A percentile compares a stretch with the other conserved stretches of the same genome.
Conservation (phyloP, 2,329 filamentous ascomycete species). For the Colletotrichum limetticola region DNA sequence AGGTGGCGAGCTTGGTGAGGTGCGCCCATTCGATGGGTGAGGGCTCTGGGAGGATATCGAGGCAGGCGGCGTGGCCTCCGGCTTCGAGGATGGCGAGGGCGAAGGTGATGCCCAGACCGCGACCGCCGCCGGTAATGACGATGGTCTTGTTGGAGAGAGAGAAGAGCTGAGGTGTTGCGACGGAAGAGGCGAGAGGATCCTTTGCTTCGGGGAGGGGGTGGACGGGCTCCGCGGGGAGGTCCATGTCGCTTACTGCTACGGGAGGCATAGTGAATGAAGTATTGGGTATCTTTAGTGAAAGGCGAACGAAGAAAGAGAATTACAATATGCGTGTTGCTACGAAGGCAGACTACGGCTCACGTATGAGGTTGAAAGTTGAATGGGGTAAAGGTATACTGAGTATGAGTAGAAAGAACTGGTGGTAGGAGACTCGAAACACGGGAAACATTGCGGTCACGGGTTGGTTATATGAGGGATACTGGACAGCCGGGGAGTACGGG, state of each 20-base stretch:
- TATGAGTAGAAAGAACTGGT: background rate
- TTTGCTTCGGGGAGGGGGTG: conserved; percentile 42
- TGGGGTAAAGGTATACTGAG: background rate
- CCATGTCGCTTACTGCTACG: conserved; percentile 43
- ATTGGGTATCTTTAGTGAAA: conserved; percentile 4
- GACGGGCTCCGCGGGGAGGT: conserved; percentile 40
- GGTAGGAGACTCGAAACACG: background rate
- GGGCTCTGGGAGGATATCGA: conserved; percentile 55
- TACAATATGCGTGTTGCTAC: background rate
- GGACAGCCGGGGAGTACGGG: background rate
- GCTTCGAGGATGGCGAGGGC: conserved; percentile 60
- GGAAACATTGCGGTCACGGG: conserved; percentile 10
- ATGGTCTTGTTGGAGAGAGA: conserved; percentile 56
- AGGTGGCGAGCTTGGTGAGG: conserved; percentile 53
- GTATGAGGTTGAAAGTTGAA: background rate
- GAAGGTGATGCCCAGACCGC: conserved; percentile 61
- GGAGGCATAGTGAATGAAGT: conserved; percentile 31
- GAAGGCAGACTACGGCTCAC: background rate
- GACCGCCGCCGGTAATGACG: conserved; percentile 61
- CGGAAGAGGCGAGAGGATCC: conserved; percentile 44
- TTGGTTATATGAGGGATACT: conserved; percentile 16
- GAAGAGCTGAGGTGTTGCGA: conserved; percentile 49
- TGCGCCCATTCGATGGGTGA: conserved; percentile 51
- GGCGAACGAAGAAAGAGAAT: background rate
- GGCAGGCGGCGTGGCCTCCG: conserved; percentile 59